Evolutionary conservation across 345 rosid genomes (phyloP), one percentile per base, ranked within the genome.

Genomic region (Firmiana major): DNA sequence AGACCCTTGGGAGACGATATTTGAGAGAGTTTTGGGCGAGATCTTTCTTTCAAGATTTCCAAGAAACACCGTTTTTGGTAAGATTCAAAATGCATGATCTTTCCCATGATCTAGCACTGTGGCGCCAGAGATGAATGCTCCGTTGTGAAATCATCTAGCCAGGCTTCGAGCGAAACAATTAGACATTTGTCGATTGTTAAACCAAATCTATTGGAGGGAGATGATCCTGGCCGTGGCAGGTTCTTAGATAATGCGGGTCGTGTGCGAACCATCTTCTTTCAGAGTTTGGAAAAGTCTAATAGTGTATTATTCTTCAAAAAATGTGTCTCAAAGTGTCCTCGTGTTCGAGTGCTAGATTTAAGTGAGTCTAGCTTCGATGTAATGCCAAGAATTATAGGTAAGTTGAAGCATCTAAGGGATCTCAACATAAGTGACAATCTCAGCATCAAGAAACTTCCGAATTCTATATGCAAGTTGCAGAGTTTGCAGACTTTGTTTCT

Each of bases 1-100:
- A 75, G 34, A 43, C 16, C 17, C 5, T 75, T 45, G 77, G 77
- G 7, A 24, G 46, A 8, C 38, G 17, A 1, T 62, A 46, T 36
- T 62, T 75, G 3, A 53, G 63, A 26, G 42, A 63, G 48, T 17
- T 75, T 7, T 19, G 49, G 42, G 10, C 16, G 9, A 75, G 28
- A 15, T 75, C 77, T 22, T 28, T 75, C 10, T 75, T 75, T 19
- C 78, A 75, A 31, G 7, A 60, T 26, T 31, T 60, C 16, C 36
- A 60, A 19, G 60, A 55, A 21, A n/a, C 28, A n/a, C 26, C 12
- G 0, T 55, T 55, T 9, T 8, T 55, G 26, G 21, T 55, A 8
- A n/a, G 12, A n/a, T 55, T 55, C 4, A 55, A 55, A 55, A 55
- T 55, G 60, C 60, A 55, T 21, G 60, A 55, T 21, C 60, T 55